A percentile compares a stretch with the other conserved stretches of the same genome.
Conservation (phyloP, 129 eudicot genomes). For the Arctium lappa region DNA sequence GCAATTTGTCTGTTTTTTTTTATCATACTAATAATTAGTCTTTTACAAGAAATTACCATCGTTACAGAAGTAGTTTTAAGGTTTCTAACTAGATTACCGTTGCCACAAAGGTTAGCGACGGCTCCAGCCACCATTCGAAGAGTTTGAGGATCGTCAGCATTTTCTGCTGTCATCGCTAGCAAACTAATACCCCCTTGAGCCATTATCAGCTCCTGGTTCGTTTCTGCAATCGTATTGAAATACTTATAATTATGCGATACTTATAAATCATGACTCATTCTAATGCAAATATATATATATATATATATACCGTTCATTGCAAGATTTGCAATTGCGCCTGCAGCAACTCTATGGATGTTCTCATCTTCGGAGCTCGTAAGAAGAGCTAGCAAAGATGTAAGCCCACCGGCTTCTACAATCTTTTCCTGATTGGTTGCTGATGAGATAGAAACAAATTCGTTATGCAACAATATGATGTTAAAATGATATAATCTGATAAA, state of each 20-base stretch:
- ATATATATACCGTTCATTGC: conserved; percentile 77
- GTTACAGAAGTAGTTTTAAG: neutral
- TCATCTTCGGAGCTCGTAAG: conserved; percentile 78
- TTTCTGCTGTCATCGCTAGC: conserved; percentile 70
- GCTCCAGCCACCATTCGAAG: conserved; percentile 99
- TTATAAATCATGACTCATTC: neutral
- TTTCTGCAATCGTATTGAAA: conserved; percentile 42
- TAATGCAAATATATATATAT: neutral
- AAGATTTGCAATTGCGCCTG: conserved; percentile 93
- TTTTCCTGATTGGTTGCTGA: conserved; percentile 86
- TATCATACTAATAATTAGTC: neutral
- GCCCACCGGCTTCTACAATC: conserved; percentile 96
- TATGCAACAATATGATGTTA: neutral
- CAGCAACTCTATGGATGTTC: conserved; percentile 85
- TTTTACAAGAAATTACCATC: neutral
- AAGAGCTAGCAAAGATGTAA: conserved; percentile 72
- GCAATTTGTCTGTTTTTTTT: conserved; percentile 58
- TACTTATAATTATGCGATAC: neutral
- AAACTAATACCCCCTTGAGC: conserved; percentile 77
- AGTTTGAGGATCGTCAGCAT: conserved; percentile 95
- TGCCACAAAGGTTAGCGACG: conserved; percentile 93
- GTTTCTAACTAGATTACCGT: conserved; percentile 47
- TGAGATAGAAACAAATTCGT: conserved; percentile 4
- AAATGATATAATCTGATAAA: neutral
- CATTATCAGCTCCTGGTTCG: conserved; percentile 94